Base-by-base conservation (phyloP, 2,329 filamentous ascomycete genomes). In the Ophiocordyceps camponoti-floridani region DNA sequence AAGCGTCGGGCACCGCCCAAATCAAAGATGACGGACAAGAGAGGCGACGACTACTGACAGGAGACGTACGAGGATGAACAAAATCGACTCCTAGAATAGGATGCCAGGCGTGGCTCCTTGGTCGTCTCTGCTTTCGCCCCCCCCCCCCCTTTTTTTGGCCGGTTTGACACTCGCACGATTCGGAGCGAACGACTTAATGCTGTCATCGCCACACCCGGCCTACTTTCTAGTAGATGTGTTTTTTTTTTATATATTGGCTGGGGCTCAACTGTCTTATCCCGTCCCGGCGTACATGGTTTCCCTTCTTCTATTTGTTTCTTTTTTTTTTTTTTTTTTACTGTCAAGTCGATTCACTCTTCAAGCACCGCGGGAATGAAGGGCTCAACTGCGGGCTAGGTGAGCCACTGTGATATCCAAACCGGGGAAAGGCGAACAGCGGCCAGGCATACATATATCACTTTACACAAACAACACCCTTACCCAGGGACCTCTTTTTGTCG, bases 1-100 rank as follows among this genome's bases (percentile, higher is more conserved):
- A 64, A 64, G 55, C 54, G 60, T 48, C 53, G 61, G 45, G 61
- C 60, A 26, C 60, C 61, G 13, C 57, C 59, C 47, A 64, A 63
- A 48, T 53, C 60, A 43, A 63, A 62, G 52, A 52, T 51, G 16
- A 50, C 48, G 10, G 55, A 60, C 27, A 62, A 60, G 52, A 58
- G 53, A 47, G 51, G 45, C 44, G 44, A 50, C 31, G 54, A 57
- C 31, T 61, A 56, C 49, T 61, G 49, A 54, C 47, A 7, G 28
- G 18, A 18, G n/a, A n/a, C n/a, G n/a, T n/a, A n/a, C n/a, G n/a
- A n/a, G n/a, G n/a, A n/a, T n/a, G n/a, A n/a, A n/a, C n/a, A n/a
- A n/a, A n/a, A n/a, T n/a, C n/a, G n/a, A n/a, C n/a, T n/a, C n/a
- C n/a, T n/a, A n/a, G n/a, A n/a, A n/a, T n/a, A n/a, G n/a, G n/a